Conservation (phyloP, 352 stramenopile species). For the Thraustotheca clavata region DNA sequence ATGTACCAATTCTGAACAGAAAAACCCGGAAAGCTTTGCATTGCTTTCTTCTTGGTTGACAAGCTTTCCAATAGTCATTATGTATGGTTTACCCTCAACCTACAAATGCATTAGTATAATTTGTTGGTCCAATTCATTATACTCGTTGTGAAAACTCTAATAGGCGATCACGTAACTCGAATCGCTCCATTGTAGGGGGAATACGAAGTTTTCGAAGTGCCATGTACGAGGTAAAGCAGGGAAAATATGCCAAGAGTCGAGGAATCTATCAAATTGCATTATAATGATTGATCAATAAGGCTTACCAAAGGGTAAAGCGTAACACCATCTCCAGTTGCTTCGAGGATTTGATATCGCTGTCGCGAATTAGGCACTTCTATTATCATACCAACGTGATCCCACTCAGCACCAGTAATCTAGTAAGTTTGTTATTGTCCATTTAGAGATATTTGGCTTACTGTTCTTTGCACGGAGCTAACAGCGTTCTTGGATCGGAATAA, state of each 20-base stretch:
- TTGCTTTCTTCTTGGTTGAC: neutral
- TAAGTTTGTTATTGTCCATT: neutral
- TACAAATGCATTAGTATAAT: neutral
- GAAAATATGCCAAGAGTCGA: conserved; percentile 9
- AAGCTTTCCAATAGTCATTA: conserved; percentile 8
- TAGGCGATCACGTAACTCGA: neutral
- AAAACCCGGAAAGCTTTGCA: conserved; percentile 8
- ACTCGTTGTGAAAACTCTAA: neutral
- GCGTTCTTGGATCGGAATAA: conserved; percentile 16
- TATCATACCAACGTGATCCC: conserved; percentile 13
- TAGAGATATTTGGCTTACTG: neutral
- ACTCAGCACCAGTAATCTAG: conserved; percentile 17
- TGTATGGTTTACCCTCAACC: conserved; percentile 19
- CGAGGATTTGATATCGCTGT: neutral
- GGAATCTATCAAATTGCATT: neutral
- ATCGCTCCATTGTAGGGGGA: neutral
- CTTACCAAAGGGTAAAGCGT: conserved; percentile 3
- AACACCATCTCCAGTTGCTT: conserved; percentile 15
- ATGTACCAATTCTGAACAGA: conserved; percentile 18
- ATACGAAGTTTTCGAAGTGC: conserved; percentile 12
- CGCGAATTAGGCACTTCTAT: neutral
- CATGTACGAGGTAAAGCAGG: conserved; percentile 19
- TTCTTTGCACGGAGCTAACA: conserved; percentile 12
- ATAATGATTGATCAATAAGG: neutral
- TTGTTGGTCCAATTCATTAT: neutral